These are phyloP conservation scores for Cercospora sojina DNA, from an alignment of 2,329 filamentous ascomycete species.

Conservation along the genomic window DNA sequence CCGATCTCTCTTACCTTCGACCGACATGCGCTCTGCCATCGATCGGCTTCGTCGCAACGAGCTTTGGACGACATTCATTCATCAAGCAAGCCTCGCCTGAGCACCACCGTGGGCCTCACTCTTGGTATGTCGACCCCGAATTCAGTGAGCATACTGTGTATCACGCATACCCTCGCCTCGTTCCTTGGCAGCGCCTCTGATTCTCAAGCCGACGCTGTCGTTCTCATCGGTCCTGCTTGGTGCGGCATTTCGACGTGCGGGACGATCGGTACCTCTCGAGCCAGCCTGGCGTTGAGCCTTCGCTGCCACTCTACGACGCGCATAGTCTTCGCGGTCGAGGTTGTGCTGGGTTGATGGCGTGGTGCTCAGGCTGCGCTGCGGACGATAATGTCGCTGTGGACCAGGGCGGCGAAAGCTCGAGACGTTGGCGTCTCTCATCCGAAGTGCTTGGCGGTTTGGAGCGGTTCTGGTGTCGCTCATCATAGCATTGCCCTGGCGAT, in stretches of 20 bases:
- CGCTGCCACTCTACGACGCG: background rate
- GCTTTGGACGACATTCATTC: background rate
- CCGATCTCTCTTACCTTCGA: background rate
- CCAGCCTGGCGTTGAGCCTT: background rate
- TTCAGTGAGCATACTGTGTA: background rate
- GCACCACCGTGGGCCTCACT: background rate
- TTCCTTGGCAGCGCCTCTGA: background rate
- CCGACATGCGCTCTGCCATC: background rate
- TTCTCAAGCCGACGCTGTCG: background rate
- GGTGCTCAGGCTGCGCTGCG: background rate
- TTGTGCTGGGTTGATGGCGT: background rate
- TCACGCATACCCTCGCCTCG: background rate
- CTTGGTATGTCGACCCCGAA: background rate
- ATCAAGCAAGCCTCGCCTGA: background rate
- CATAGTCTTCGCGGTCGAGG: background rate
- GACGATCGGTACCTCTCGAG: background rate
- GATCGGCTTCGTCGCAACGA: background rate
- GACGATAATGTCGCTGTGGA: background rate
- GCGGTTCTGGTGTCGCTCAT: background rate
- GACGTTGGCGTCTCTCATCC: background rate
- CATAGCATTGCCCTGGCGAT: background rate
- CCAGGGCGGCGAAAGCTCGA: background rate
- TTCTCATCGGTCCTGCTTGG: background rate
- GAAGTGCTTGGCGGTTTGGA: background rate
- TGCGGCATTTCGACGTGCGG: background rate